Evolutionary conservation across 163 green algal genomes (phyloP), one percentile per base, ranked within the genome.

Genomic region (Scenedesmus sp.): DNA sequence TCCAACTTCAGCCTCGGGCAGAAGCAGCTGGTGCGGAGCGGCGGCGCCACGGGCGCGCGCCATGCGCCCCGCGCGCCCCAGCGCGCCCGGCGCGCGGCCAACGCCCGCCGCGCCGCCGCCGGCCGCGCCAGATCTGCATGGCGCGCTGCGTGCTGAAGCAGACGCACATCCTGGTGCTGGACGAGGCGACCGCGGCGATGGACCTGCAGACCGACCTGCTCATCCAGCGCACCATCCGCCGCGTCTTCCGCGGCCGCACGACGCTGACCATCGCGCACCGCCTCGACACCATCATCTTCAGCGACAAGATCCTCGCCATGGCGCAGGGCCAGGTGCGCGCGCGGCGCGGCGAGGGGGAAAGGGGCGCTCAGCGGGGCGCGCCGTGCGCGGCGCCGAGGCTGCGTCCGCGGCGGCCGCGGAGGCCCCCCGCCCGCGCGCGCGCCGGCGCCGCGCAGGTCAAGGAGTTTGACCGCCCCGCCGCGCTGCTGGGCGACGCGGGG

Each of bases 21-120:
- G 84, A 87, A 90, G 83, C 90, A 95, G 86, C 87, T 95, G 50
- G n/a, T n/a, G n/a, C n/a, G n/a, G n/a, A n/a, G n/a, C n/a, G n/a
- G n/a, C n/a, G n/a, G n/a, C n/a, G n/a, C n/a, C n/a, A n/a, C n/a
- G n/a, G n/a, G n/a, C n/a, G n/a, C n/a, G n/a, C n/a, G n/a, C n/a
- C n/a, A n/a, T n/a, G n/a, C n/a, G n/a, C n/a, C n/a, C n/a, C n/a
- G n/a, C n/a, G n/a, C n/a, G n/a, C n/a, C n/a, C 75, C 44, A 39
- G 14, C 24, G 20, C 13, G 60, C 10, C 22, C 14, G 36, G 20
- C 22, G 20, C 44, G 47, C 64, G 39, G 64, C 14, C 10, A 39
- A 34, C n/a, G 44, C 42, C 28, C 42, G 34, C 45, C 26, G n/a
- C n/a, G n/a, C n/a, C n/a, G n/a, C n/a, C n/a, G n/a, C n/a, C n/a